Conservation (phyloP, 1,139 yeast genomes). For the Pichia kudriavzevii region DNA sequence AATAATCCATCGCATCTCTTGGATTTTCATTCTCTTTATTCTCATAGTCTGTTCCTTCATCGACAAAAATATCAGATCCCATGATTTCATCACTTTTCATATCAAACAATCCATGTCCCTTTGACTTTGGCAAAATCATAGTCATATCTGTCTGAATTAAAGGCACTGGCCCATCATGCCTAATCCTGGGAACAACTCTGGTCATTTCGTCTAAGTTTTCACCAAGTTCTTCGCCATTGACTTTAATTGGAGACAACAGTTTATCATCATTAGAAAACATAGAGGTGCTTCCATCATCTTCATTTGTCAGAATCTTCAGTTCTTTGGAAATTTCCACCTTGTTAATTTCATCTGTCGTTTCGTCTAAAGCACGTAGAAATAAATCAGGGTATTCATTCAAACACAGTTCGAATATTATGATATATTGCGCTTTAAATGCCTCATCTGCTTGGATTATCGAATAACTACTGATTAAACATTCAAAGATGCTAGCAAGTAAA, state of each 20-base stretch:
- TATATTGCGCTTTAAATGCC: constrained; percentile 1
- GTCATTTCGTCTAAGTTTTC: constrained; percentile 25
- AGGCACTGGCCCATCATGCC: neutral
- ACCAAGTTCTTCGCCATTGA: constrained; percentile 14
- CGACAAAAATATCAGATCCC: constrained; percentile 7
- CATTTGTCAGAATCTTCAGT: constrained; percentile 6
- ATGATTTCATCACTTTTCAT: constrained; percentile 12
- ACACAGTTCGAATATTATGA: constrained; percentile 8
- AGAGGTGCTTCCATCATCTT: neutral
- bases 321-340: constrained; percentile 6
- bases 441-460: constrained; percentile 6
- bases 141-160: constrained; percentile 26
- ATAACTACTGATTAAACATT: constrained; percentile 18
- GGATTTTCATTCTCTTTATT: constrained; percentile 4
- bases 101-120: constrained; percentile 9
- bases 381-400: constrained; percentile 9
- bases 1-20: neutral
- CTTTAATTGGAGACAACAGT: constrained; percentile 9
- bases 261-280: constrained; percentile 2
- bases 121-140: constrained; percentile 24
- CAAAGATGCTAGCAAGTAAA: constrained; percentile 18
- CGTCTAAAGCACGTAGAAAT: constrained; percentile 16
- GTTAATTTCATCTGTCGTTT: constrained; percentile 9
- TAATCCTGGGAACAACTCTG: constrained; percentile 18
- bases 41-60: constrained; percentile 1